Evolutionary conservation across 352 stramenopile genomes (phyloP).

Genomic region (Blastocystis sp.): DNA sequence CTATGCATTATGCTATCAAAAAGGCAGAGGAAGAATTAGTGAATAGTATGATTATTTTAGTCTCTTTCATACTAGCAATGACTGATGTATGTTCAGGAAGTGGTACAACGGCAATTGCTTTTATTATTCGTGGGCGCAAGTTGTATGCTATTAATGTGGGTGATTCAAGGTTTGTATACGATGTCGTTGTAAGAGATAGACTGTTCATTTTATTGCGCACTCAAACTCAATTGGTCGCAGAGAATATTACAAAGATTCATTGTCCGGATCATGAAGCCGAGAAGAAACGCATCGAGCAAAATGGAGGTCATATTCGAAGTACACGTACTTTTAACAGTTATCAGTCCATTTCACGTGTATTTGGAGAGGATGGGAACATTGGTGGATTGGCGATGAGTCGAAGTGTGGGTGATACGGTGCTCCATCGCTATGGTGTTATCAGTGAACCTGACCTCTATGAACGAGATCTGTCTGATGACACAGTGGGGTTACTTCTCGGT

Average conservation of each 20-base stretch:
- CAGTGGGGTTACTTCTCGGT: background rate
- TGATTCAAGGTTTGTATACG: background rate
- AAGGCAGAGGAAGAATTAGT: background rate
- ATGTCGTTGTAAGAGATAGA: background rate
- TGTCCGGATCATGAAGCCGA: background rate
- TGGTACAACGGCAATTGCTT: conserved; percentile 2
- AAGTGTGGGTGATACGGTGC: background rate
- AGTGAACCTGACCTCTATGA: conserved; percentile 34
- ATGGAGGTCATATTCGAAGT: background rate
- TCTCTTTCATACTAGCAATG: background rate
- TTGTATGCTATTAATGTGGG: conserved; percentile 22
- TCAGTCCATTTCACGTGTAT: background rate
- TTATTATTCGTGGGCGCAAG: background rate
- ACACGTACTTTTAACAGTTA: background rate
- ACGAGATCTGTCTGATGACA: background rate
- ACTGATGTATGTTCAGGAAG: background rate
- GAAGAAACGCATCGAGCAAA: background rate
- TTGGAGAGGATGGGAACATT: background rate
- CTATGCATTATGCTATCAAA: background rate
- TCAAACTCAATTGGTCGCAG: too few species aligned
- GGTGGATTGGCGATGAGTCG: conserved; percentile 27
- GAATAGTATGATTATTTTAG: background rate
- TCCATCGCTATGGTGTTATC: conserved; percentile 16
- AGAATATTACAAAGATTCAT: background rate
- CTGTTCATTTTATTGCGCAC: background rate